Evolutionary conservation across 495 filamentous ascomycete species (phyloP).

Genomic region (Aspergillus sclerotioniger): DNA sequence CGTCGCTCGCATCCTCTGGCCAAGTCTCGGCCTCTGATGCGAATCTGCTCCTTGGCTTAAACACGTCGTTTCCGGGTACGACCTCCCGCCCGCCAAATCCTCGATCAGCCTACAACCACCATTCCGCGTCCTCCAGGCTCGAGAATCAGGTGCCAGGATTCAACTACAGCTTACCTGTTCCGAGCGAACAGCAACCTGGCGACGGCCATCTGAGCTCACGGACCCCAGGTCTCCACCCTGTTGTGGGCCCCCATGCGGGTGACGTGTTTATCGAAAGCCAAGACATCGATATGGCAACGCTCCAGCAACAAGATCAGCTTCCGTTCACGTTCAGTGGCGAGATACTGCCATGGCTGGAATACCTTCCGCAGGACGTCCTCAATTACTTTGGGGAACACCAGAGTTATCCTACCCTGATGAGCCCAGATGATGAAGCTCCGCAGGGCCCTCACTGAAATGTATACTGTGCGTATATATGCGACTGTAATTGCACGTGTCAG

Average conservation of each 20-base stretch:
- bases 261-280: conserved; percentile 70
- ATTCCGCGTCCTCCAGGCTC: conserved; percentile 21
- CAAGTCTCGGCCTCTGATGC: conserved; percentile 26
- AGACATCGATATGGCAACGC: conserved; percentile 61
- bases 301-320: conserved; percentile 42
- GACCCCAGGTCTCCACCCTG: conserved; percentile 33
- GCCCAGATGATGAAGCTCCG: conserved; percentile 28
- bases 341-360: conserved; percentile 68
- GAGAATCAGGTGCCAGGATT: conserved; percentile 22
- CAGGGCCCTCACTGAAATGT: conserved; percentile 25
- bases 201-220: conserved; percentile 38
- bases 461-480: conserved; percentile 21
- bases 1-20: conserved; percentile 18
- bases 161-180: conserved; percentile 27
- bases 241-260: conserved; percentile 36
- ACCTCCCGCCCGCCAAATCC: conserved; percentile 29
- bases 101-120: conserved; percentile 48
- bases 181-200: conserved; percentile 36
- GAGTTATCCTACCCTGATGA: conserved; percentile 36
- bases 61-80: conserved; percentile 27
- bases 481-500: conserved; percentile 20
- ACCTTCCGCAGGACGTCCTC: conserved; percentile 62
- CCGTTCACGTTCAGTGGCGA: conserved; percentile 49
- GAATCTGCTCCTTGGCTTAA: conserved; percentile 30
- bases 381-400: conserved; percentile 52